Conservation (phyloP, 2,329 filamentous ascomycete genomes). For the Beauveria bassiana region DNA sequence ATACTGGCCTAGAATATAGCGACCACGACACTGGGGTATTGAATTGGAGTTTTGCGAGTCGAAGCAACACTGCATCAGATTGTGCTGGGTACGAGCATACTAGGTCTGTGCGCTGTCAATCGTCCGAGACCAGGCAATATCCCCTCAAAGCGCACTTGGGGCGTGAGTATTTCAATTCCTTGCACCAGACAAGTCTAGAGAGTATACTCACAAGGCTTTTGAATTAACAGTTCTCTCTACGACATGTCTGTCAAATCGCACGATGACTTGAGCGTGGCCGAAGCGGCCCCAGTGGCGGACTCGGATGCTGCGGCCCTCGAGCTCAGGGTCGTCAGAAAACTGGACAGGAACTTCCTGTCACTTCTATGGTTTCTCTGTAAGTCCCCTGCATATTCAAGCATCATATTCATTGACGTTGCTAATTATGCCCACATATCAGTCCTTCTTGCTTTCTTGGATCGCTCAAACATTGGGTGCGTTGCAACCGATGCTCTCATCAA, state of each 20-base stretch:
- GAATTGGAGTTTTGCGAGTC: too few species aligned
- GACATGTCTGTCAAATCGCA: neutral
- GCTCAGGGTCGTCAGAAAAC: neutral
- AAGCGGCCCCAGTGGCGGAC: neutral
- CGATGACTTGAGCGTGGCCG: neutral
- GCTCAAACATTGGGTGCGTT: slow-evolving; percentile 10
- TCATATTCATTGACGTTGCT: neutral
- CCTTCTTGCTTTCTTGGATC: slow-evolving; percentile 9
- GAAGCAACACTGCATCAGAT: too few species aligned
- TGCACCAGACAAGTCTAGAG: too few species aligned
- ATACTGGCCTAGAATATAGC: neutral
- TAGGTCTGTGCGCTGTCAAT: neutral
- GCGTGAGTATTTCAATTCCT: too few species aligned
- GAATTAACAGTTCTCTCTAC: too few species aligned
- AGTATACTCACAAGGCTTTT: too few species aligned
- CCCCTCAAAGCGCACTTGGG: too few species aligned
- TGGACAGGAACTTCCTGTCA: slow-evolving; percentile 3
- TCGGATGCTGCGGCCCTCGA: neutral
- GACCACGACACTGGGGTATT: neutral
- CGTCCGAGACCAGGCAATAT: too few species aligned
- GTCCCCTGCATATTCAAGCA: neutral
- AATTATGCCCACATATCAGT: neutral
- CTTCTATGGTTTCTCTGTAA: slow-evolving; percentile 8
- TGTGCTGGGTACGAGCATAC: neutral
- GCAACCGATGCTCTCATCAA: too few species aligned